Conservation (phyloP, 805 yeast species). For the Ascoidea asiatica region DNA sequence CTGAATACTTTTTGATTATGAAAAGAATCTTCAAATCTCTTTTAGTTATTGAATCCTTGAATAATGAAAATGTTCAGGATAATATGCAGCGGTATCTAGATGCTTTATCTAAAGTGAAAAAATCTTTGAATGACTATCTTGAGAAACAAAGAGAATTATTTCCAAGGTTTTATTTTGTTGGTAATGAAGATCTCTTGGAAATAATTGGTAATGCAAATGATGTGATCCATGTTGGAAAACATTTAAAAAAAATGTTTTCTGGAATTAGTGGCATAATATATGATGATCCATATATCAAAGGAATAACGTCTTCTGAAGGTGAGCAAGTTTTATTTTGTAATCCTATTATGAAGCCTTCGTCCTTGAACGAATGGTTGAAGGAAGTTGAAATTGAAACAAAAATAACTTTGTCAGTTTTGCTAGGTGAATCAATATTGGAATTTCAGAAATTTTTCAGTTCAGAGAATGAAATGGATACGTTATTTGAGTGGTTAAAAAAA, state of each 20-base stretch:
- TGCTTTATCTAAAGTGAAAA: slow-evolving; percentile 42
- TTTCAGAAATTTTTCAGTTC: slow-evolving; percentile 11
- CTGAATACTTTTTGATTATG: slow-evolving; percentile 43
- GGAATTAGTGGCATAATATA: slow-evolving; percentile 37
- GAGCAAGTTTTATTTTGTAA: slow-evolving; percentile 34
- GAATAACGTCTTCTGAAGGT: slow-evolving; percentile 50
- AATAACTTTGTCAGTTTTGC: slow-evolving; percentile 27
- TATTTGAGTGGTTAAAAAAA: slow-evolving; percentile 21
- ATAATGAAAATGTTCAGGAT: slow-evolving; percentile 32
- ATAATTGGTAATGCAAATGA: slow-evolving; percentile 56
- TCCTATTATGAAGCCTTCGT: slow-evolving; percentile 27
- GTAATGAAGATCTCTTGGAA: slow-evolving; percentile 81
- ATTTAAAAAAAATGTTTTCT: slow-evolving; percentile 57
- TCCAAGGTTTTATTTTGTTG: slow-evolving; percentile 77
- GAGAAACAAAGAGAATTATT: slow-evolving; percentile 68
- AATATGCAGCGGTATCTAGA: slow-evolving; percentile 38
- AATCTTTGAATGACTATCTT: slow-evolving; percentile 61
- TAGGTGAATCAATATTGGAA: slow-evolving; percentile 19
- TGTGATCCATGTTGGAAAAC: slow-evolving; percentile 33
- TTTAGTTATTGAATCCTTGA: slow-evolving; percentile 39
- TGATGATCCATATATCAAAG: slow-evolving; percentile 24
- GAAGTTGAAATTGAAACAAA: slow-evolving; percentile 42
- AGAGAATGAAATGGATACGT: slow-evolving; percentile 5
- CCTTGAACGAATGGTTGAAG: slow-evolving; percentile 49
- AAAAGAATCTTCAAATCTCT: slow-evolving; percentile 34